Evolutionary conservation across 768 basidiomycete genomes (phyloP).

Genomic region (Symmetrospora coprosmae): DNA sequence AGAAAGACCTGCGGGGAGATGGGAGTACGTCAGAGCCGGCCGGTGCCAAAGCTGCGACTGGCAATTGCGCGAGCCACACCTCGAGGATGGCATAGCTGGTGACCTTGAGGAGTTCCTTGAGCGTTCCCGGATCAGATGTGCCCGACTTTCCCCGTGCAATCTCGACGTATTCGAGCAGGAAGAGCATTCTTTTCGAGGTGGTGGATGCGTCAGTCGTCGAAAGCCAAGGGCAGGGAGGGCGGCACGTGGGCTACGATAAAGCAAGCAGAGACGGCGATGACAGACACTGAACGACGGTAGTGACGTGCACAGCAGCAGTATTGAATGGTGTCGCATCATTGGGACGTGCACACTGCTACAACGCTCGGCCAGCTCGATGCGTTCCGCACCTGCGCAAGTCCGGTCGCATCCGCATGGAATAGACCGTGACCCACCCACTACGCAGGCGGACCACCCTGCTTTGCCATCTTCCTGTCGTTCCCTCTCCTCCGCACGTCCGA

Average conservation of each 20-base stretch:
- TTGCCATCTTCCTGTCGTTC: slow-evolving; percentile 18
- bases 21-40: too few species aligned
- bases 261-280: neutral
- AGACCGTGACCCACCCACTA: too few species aligned
- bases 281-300: neutral
- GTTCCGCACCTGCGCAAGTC: too few species aligned
- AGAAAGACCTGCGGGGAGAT: too few species aligned
- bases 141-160: neutral
- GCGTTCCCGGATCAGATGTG: neutral
- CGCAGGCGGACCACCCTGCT: too few species aligned
- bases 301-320: neutral
- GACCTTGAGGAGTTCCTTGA: neutral
- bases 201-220: neutral
- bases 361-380: too few species aligned
- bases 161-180: neutral
- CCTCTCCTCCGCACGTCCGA: neutral
- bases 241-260: neutral
- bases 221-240: neutral
- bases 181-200: neutral
- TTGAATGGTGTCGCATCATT: too few species aligned
- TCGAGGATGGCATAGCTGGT: neutral
- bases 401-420: too few species aligned
- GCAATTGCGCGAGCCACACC: too few species aligned
- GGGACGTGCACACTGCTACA: too few species aligned
- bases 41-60: too few species aligned